These are phyloP conservation scores for Rubia yunnanensis DNA, from an alignment of 257 asterid genomes.

Conservation along the genomic window DNA sequence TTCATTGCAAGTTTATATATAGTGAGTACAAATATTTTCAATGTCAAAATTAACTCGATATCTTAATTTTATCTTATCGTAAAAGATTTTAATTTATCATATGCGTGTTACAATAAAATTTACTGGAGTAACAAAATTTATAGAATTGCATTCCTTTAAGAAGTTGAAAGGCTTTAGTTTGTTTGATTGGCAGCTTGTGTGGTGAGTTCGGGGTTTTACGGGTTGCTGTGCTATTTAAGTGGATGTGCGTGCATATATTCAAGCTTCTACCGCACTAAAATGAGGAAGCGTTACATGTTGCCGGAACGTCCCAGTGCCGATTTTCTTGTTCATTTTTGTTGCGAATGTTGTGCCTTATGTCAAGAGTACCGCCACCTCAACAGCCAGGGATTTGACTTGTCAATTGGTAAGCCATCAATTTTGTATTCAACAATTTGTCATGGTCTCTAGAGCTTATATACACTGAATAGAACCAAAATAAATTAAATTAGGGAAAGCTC, in stretches of 20 bases:
- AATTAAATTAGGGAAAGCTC: background rate
- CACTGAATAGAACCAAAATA: background rate
- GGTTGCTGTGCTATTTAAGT: background rate
- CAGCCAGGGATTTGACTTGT: conserved; percentile 12
- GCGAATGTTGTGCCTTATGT: conserved; percentile 10
- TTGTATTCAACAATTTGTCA: too few species aligned
- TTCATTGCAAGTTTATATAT: too few species aligned
- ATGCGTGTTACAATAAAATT: too few species aligned
- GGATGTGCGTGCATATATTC: conserved; percentile 14
- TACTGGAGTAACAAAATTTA: too few species aligned
- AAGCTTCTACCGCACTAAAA: conserved; percentile 2
- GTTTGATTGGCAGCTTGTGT: conserved; percentile 11
- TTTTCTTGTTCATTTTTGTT: conserved; percentile 12
- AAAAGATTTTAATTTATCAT: too few species aligned
- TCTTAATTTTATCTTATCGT: too few species aligned
- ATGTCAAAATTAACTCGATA: too few species aligned
- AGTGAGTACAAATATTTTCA: too few species aligned
- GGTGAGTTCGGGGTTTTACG: conserved; percentile 14
- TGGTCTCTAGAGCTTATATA: too few species aligned
- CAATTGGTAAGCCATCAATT: background rate
- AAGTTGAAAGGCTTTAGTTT: background rate
- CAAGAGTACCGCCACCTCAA: conserved; percentile 14
- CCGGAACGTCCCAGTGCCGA: conserved; percentile 11
- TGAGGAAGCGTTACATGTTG: conserved; percentile 12
- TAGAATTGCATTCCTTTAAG: background rate